These are phyloP conservation scores for Fonticula alba DNA, from an alignment of 78 protist genomes.

Conservation along the genomic window DNA sequence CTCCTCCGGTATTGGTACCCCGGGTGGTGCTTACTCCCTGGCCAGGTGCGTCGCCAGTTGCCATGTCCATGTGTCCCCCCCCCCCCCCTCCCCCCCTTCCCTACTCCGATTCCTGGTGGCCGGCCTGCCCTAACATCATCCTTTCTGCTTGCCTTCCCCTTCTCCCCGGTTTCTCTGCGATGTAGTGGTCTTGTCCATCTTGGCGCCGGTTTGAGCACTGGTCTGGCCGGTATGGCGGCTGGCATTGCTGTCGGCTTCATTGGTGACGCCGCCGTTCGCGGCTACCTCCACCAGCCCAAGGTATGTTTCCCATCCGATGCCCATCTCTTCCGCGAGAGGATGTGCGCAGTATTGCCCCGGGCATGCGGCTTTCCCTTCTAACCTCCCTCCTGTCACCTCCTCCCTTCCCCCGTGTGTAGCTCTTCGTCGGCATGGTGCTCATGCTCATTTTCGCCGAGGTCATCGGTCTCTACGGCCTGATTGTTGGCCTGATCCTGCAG, in stretches of 20 bases:
- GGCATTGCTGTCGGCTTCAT: conserved; percentile 61
- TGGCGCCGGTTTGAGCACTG: conserved; percentile 45
- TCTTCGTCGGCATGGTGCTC: conserved; percentile 54
- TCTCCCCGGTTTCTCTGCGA: too few relatives aligned
- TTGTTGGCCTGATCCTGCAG: conserved; percentile 45
- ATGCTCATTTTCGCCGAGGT: conserved; percentile 67
- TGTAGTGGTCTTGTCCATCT: conserved; percentile 18
- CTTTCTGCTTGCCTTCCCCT: too few relatives aligned
- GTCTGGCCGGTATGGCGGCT: conserved; percentile 41
- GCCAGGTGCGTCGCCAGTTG: not conserved
- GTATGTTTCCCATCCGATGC: too few relatives aligned
- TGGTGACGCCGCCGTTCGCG: conserved; percentile 62
- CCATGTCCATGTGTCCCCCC: too few relatives aligned
- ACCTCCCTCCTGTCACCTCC: too few relatives aligned
- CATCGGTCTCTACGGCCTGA: conserved; percentile 61
- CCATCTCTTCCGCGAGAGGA: too few relatives aligned
- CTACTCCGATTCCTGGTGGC: too few relatives aligned
- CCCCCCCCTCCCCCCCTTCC: too few relatives aligned
- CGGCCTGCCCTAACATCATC: too few relatives aligned
- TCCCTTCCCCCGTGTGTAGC: too few relatives aligned
- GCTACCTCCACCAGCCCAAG: conserved; percentile 24
- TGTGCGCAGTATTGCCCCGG: too few relatives aligned
- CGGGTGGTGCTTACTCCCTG: conserved; percentile 3
- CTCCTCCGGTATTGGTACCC: not conserved
- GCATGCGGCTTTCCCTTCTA: too few relatives aligned